These are phyloP conservation scores for Fusarium algeriense DNA, from an alignment of 2,329 filamentous ascomycete genomes.

Conservation along the genomic window DNA sequence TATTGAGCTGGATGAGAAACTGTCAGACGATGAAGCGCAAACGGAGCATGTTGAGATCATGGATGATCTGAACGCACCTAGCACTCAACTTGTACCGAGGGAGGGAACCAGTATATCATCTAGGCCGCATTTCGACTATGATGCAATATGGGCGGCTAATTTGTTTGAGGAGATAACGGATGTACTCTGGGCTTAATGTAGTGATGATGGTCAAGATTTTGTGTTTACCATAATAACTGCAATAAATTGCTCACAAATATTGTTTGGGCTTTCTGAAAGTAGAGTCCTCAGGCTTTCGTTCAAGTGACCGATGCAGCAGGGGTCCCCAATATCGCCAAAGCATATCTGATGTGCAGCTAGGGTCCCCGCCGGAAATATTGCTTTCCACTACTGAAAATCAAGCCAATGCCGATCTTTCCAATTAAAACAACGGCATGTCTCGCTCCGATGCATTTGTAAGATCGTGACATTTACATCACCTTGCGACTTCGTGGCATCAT, in stretches of 20 bases:
- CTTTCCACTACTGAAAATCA: background rate
- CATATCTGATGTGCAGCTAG: background rate
- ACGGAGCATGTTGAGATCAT: rapidly evolving
- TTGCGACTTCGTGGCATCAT: conserved; percentile 13
- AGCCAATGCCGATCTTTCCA: background rate
- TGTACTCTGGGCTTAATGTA: conserved; percentile 5
- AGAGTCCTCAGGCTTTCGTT: background rate
- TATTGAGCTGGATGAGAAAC: background rate
- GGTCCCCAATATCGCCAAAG: background rate
- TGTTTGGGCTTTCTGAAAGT: no score
- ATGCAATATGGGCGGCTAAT: conserved; percentile 23
- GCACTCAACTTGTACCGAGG: background rate
- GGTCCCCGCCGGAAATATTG: background rate
- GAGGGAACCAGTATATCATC: background rate
- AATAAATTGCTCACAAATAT: background rate
- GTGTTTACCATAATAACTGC: rapidly evolving
- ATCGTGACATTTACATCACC: background rate
- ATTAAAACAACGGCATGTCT: background rate
- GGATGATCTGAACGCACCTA: rapidly evolving
- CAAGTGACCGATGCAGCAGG: background rate
- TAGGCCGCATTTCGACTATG: conserved; percentile 12
- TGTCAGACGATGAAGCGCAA: rapidly evolving
- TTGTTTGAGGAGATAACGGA: conserved; percentile 22
- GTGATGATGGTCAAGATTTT: rapidly evolving
- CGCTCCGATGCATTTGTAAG: background rate